These are phyloP conservation scores for Penicillium samsonianum DNA, from an alignment of 495 filamentous ascomycete genomes.

Conservation along the genomic window DNA sequence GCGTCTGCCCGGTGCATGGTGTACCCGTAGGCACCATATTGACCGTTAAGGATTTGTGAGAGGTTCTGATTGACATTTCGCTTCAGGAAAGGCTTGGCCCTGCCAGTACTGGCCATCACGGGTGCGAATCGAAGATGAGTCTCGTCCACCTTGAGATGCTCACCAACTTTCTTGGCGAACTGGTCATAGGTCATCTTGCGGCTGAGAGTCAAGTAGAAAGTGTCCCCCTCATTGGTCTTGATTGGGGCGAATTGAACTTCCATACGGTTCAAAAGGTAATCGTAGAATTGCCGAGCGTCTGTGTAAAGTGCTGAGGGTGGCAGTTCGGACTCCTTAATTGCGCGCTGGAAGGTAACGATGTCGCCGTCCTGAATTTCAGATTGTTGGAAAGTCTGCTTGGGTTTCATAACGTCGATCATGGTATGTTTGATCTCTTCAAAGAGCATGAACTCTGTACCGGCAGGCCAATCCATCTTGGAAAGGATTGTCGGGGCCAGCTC, in stretches of 20 bases:
- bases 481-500: constrained; percentile 81
- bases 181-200: constrained; percentile 90
- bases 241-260: constrained; percentile 56
- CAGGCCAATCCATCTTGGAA: constrained; percentile 85
- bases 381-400: constrained; percentile 80
- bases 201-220: constrained; percentile 74
- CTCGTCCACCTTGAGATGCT: constrained; percentile 71
- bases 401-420: constrained; percentile 95
- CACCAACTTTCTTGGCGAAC: constrained; percentile 81
- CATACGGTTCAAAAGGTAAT: constrained; percentile 84
- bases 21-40: constrained; percentile 61
- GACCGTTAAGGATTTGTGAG: constrained; percentile 66
- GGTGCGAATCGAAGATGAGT: constrained; percentile 91
- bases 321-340: constrained; percentile 62
- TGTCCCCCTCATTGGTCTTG: constrained; percentile 44
- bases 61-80: constrained; percentile 66
- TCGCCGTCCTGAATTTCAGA: constrained; percentile 97
- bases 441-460: constrained; percentile 61
- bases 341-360: constrained; percentile 89
- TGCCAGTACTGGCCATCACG: constrained; percentile 70
- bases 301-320: constrained; percentile 47
- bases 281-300: constrained; percentile 85
- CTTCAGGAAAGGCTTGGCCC: constrained; percentile 74
- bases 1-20: constrained; percentile 71
- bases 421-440: constrained; percentile 97